phyloP scores from a whole-genome alignment of 1,139 yeast genomes.

The Yamadazyma sp. region DNA sequence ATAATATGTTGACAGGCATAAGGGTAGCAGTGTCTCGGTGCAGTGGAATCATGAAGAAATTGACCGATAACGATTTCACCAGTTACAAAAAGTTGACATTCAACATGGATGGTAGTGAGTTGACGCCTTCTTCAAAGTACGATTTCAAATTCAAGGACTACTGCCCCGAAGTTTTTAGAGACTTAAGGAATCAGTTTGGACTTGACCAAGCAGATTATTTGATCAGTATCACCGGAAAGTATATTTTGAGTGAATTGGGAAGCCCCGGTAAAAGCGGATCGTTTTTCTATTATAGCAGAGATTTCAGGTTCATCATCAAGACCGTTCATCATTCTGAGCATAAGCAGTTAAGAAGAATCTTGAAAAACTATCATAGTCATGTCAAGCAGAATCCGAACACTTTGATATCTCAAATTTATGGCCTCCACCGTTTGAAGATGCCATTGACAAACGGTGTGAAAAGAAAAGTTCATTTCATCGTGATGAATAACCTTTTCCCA shows the following conservation, averaged over 20 bases:
- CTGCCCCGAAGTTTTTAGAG: constrained; percentile 91
- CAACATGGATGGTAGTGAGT: constrained; percentile 83
- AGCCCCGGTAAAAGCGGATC: constrained; percentile 98
- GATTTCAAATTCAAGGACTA: constrained; percentile 97
- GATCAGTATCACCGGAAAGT: constrained; percentile 88
- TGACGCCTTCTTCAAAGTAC: constrained; percentile 90
- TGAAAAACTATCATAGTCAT: constrained; percentile 78
- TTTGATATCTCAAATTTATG: constrained; percentile 88
- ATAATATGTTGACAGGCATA: constrained; percentile 96
- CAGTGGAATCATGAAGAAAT: constrained; percentile 78
- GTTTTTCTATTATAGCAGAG: constrained; percentile 91
- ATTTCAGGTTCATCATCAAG: constrained; percentile 89
- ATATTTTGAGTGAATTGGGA: constrained; percentile 86
- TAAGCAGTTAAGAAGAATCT: constrained; percentile 69
- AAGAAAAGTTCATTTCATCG: constrained; percentile 81
- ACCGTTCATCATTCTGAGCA: constrained; percentile 95
- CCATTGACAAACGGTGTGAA: constrained; percentile 62
- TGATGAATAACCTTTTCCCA: constrained; percentile 96
- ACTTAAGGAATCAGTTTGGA: constrained; percentile 74
- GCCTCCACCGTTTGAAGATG: constrained; percentile 90
- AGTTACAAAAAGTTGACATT: constrained; percentile 78
- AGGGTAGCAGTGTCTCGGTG: constrained; percentile 92
- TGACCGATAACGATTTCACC: constrained; percentile 68
- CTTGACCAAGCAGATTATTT: constrained; percentile 95
- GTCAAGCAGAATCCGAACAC: constrained; percentile 86